Evolutionary conservation across 192 early-diverging fungal genomes (phyloP).

Genomic region (Linnemannia schmuckeri): DNA sequence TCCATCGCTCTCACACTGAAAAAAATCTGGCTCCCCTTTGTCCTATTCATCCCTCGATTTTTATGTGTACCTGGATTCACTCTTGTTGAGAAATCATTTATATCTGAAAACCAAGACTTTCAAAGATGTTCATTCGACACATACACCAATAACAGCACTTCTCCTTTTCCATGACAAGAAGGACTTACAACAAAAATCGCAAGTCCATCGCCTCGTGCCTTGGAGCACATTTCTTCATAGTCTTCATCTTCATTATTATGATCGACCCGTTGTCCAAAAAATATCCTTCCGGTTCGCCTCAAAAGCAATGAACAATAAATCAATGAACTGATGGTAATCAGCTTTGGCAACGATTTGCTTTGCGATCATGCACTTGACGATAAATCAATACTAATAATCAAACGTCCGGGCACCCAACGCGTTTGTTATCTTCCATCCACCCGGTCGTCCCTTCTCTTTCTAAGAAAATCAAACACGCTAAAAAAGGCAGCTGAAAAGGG

Average conservation of each 20-base stretch:
- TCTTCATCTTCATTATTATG: not conserved
- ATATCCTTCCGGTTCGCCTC: not conserved
- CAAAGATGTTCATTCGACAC: not conserved
- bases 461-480: not conserved
- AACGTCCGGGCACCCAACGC: conserved; percentile 2
- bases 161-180: not conserved
- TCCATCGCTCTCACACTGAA: no score
- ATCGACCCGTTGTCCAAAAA: not conserved
- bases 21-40: no score
- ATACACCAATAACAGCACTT: not conserved
- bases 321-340: not conserved
- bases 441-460: not conserved
- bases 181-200: no score
- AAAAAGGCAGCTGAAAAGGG: not conserved
- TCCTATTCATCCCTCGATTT: no score
- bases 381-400: not conserved
- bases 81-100: not conserved
- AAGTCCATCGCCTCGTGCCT: not conserved
- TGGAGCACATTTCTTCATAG: not conserved
- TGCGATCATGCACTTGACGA: not conserved
- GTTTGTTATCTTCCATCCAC: not conserved
- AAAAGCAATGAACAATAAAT: not conserved
- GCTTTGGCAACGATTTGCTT: not conserved
- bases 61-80: not conserved
- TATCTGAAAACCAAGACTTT: not conserved